A percentile compares a stretch with the other conserved stretches of the same genome.
phyloP scores from a whole-genome alignment of 2,329 filamentous ascomycete species.

The Fusarium sp. region DNA sequence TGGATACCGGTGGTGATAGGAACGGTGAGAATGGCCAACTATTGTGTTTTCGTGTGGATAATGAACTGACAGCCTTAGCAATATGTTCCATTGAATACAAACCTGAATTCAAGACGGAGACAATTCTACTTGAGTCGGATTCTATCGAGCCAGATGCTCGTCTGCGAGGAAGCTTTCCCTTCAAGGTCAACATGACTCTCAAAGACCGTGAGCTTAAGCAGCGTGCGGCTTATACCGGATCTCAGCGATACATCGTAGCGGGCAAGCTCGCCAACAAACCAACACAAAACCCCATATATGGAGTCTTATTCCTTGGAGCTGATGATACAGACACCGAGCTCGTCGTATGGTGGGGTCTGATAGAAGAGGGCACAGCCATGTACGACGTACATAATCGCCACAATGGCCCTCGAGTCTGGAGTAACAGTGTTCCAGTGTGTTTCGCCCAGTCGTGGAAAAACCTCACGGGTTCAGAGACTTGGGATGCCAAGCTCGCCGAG shows the following conservation, averaged over 20 bases:
- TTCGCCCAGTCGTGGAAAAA: slow-evolving; percentile 43
- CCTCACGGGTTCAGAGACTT: slow-evolving; percentile 36
- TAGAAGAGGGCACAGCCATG: slow-evolving; percentile 42
- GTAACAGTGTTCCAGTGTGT: slow-evolving; percentile 43
- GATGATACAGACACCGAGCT: slow-evolving; percentile 39
- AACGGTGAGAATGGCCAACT: slow-evolving; percentile 16
- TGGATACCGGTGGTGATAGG: slow-evolving; percentile 31
- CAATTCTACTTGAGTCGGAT: slow-evolving; percentile 39
- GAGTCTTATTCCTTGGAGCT: slow-evolving; percentile 40
- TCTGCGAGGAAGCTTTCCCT: slow-evolving; percentile 41
- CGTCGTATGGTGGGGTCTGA: slow-evolving; percentile 44
- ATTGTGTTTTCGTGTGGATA: not conserved
- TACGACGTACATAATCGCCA: slow-evolving; percentile 40
- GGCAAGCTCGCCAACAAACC: slow-evolving; percentile 36
- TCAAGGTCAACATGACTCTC: slow-evolving; percentile 39
- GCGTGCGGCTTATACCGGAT: slow-evolving; percentile 42
- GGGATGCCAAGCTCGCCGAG: slow-evolving; percentile 35
- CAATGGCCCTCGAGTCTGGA: slow-evolving; percentile 40
- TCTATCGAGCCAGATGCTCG: slow-evolving; percentile 36
- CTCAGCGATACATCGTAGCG: slow-evolving; percentile 40
- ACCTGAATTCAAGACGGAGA: slow-evolving; percentile 42
- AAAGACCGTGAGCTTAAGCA: slow-evolving; percentile 37
- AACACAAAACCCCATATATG: slow-evolving; percentile 42
- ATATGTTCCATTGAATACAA: slow-evolving; percentile 43
- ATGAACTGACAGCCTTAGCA: slow-evolving; percentile 26